Percentiles rank a stretch among this genome's conserved stretches.
Evolutionary conservation across 306 rosid genomes (phyloP).

Genomic region (Cicer arietinum): DNA sequence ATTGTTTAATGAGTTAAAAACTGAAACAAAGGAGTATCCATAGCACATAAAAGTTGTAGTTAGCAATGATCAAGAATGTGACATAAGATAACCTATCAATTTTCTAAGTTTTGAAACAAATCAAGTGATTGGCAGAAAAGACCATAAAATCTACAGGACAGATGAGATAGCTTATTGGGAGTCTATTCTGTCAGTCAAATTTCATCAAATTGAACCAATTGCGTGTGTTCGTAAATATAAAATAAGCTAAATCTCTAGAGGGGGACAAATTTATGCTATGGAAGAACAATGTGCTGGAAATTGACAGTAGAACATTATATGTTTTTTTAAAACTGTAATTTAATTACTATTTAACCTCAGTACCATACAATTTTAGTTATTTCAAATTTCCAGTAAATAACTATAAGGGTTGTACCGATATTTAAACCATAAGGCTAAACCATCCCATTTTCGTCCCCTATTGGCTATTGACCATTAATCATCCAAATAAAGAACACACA

Average conservation of each 20-base stretch:
- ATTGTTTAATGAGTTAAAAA: background rate
- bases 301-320: slow-evolving; percentile 1
- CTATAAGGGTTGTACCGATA: background rate
- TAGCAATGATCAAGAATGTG: slow-evolving; percentile 3
- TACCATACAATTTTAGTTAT: background rate
- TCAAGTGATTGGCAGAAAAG: background rate
- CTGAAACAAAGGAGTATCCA: background rate
- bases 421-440: background rate
- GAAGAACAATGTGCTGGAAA: slow-evolving; percentile 20
- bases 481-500: background rate
- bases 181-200: slow-evolving; percentile 18
- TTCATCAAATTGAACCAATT: slow-evolving; percentile 28
- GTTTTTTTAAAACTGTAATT: background rate
- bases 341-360: background rate
- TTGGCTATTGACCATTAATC: slow-evolving; percentile 17
- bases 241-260: slow-evolving; percentile 26
- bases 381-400: background rate
- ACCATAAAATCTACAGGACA: background rate
- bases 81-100: background rate
- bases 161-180: slow-evolving; percentile 31
- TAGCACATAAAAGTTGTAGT: background rate
- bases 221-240: slow-evolving; percentile 1
- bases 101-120: slow-evolving; percentile 4
- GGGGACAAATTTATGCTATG: slow-evolving; percentile 8
- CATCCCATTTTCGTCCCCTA: background rate